phyloP scores from a whole-genome alignment of 2,329 filamentous ascomycete genomes.

The Paraphaeosphaeria minitans region DNA sequence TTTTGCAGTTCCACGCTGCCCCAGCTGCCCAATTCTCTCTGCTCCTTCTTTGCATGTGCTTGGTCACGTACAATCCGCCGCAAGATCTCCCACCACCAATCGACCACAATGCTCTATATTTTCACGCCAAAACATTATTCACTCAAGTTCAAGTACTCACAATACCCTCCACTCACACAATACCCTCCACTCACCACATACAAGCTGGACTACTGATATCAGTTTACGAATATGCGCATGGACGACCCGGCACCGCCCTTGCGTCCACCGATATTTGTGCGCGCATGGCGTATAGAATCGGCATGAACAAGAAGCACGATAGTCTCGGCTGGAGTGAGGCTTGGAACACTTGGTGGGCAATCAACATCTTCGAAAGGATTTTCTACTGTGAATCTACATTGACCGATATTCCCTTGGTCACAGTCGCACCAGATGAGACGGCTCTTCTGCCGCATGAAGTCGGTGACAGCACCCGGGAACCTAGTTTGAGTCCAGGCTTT shows the following conservation, averaged over 20 bases:
- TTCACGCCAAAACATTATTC: conserved; percentile 3
- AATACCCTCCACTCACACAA: neutral
- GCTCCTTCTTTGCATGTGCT: conserved; percentile 11
- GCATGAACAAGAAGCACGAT: conserved; percentile 8
- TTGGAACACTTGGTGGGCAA: conserved; percentile 16
- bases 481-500: neutral
- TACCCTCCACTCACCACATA: conserved; percentile 2
- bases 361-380: conserved; percentile 11
- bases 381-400: conserved; percentile 13
- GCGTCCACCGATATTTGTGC: neutral
- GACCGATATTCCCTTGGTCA: neutral
- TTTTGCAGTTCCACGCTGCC: conserved; percentile 1
- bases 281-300: neutral
- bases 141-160: neutral
- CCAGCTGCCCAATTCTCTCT: conserved; percentile 13
- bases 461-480: neutral
- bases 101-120: neutral
- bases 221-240: conserved; percentile 12
- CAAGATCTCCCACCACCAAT: neutral
- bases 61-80: conserved; percentile 10
- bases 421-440: neutral
- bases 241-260: conserved; percentile 5
- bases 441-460: conserved; percentile 4
- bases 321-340: conserved; percentile 9
- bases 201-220: conserved; percentile 11